phyloP scores from a whole-genome alignment of 2,329 filamentous ascomycete genomes.

The Pestalotiopsis sp. region DNA sequence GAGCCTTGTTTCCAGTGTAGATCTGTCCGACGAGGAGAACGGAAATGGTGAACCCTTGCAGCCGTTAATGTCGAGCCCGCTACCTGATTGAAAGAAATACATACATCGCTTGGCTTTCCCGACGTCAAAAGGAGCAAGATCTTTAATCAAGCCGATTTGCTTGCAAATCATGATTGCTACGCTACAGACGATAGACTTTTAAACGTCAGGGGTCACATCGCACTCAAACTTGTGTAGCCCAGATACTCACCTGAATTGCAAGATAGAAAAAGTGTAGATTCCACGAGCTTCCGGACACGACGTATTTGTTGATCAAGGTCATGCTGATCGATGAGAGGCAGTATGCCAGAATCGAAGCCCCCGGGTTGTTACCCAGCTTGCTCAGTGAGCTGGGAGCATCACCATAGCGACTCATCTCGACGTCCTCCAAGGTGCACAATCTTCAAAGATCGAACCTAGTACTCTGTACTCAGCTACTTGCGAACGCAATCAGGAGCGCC shows the following conservation, averaged over 20 bases:
- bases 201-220: not conserved
- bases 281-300: slow-evolving; percentile 86
- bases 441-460: no score
- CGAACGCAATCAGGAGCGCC: no score
- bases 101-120: slow-evolving; percentile 83
- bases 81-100: not conserved
- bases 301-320: slow-evolving; percentile 99
- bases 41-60: slow-evolving; percentile 82
- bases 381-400: not conserved
- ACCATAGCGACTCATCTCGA: not conserved
- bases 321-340: slow-evolving; percentile 95
- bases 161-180: slow-evolving; percentile 82
- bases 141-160: slow-evolving; percentile 77
- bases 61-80: not conserved
- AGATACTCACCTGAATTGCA: slow-evolving; percentile 73
- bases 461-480: no score
- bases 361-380: slow-evolving; percentile 71
- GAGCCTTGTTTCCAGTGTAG: slow-evolving; percentile 93
- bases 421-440: not conserved
- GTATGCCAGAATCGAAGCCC: slow-evolving; percentile 83
- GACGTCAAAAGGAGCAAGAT: slow-evolving; percentile 76
- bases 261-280: slow-evolving; percentile 97
- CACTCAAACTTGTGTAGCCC: not conserved
- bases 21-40: slow-evolving; percentile 98
- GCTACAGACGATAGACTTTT: slow-evolving; percentile 84